Evolutionary conservation across 2,329 filamentous ascomycete genomes (phyloP).

Genomic region (Bimuria novae-zelandiae): DNA sequence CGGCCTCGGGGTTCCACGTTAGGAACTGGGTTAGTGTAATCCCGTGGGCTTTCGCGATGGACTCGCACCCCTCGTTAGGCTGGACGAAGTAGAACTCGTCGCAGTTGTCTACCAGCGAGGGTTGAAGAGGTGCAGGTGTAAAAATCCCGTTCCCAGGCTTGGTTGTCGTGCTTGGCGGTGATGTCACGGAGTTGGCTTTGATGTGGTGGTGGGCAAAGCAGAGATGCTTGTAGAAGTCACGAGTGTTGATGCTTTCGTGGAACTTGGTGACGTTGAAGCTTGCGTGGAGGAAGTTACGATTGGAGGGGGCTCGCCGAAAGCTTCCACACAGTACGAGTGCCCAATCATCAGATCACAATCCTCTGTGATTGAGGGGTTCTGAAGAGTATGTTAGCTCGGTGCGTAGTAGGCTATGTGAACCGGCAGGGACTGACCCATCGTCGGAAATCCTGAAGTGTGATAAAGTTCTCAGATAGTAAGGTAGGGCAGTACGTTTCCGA

Average conservation of each 20-base stretch:
- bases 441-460: neutral
- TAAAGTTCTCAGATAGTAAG: neutral
- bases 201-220: no score
- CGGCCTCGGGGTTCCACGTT: neutral
- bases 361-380: neutral
- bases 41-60: neutral
- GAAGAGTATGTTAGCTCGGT: neutral
- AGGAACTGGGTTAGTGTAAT: neutral
- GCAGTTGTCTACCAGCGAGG: neutral
- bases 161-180: no score
- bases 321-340: neutral
- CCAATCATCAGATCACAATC: neutral
- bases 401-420: neutral
- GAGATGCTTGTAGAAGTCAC: no score
- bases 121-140: neutral
- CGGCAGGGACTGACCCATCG: neutral
- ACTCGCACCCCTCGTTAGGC: constrained; percentile 4
- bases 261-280: no score
- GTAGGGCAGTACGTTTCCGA: neutral
- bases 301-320: neutral
- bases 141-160: constrained; percentile 5
- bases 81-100: constrained; percentile 11
- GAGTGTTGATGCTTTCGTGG: no score
- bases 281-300: no score
- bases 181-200: neutral